Evolutionary conservation across 805 yeast species (phyloP), one percentile per base, ranked within the genome.

Genomic region (Candida hungchunana): DNA sequence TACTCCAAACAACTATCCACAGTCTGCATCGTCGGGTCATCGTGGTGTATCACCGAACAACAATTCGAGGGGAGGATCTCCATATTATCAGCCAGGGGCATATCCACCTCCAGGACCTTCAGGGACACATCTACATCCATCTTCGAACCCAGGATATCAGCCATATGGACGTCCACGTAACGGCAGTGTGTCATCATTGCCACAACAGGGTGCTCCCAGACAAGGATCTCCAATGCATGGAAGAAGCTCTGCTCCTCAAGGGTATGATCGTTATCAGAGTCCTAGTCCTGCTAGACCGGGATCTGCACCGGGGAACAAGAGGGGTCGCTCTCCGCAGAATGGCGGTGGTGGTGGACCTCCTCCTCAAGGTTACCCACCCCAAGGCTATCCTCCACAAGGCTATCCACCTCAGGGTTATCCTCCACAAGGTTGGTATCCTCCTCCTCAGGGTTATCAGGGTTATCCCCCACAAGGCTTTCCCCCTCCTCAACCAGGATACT

Each of bases 351-450:
- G 43, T 34, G 53, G 51, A n/a, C 50, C 51, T 27, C 51, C 48
- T 15, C 37, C 37, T 19, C 44, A 40, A 13, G 40, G 40, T 4
- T 36, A 40, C 23, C 29, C 27, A 11, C 35, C 36, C 3, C 37
- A 32, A 21, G 34, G 34, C 16, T 32, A 37, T 21, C 31, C 30
- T 5, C 51, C 47, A 20, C 47, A 40, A 14, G 37, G 38, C 18
- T 38, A 44, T 19, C 47, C 54, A 19, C 55, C 57, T 9, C 58
- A 55, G 15, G 46, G 46, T 4, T 40, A 43, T 17, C 42, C 46
- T 14, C 46, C 53, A n/a, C 49, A 48, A 31, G 48, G 37, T 6
- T 37, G 20, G 5, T 48, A 34, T 11, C 49, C 47, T 6, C 53
- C 44, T 27, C 53, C 51, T 9, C 47, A 47, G 28, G 48, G 47